Evolutionary conservation across 805 yeast species (phyloP).

Genomic region (Ogataea methylovora): DNA sequence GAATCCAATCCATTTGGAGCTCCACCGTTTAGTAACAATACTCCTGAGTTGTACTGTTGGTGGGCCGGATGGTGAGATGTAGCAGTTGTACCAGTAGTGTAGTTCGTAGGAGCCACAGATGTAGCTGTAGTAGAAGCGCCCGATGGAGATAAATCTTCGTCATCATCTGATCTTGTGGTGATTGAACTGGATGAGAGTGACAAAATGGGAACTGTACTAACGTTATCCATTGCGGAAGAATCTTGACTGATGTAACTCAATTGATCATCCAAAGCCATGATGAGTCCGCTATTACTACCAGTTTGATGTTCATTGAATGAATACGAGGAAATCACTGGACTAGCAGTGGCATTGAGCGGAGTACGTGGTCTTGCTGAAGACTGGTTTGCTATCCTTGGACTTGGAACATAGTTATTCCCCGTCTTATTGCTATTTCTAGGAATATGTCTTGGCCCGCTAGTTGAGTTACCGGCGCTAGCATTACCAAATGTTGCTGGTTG

Average conservation of each 20-base stretch:
- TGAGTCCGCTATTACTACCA: background rate
- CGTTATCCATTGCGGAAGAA: conserved; percentile 22
- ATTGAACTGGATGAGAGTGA: conserved; percentile 36
- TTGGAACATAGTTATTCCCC: background rate
- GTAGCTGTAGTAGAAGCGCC: conserved; percentile 42
- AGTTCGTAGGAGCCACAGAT: conserved; percentile 35
- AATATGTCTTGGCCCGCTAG: no score
- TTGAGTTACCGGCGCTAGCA: conserved; percentile 1
- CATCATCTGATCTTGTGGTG: conserved; percentile 12
- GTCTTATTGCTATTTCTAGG: background rate
- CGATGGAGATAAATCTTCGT: conserved; percentile 6
- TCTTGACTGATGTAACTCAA: conserved; percentile 13
- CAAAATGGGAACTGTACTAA: conserved; percentile 41
- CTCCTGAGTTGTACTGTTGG: conserved; percentile 2
- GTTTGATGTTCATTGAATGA: no score
- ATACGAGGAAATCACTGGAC: no score
- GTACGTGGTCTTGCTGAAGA: background rate
- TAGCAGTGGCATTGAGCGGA: no score
- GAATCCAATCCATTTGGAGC: conserved; percentile 14
- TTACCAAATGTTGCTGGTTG: conserved; percentile 4
- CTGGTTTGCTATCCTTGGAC: background rate
- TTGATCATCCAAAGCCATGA: conserved; percentile 4
- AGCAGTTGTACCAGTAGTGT: conserved; percentile 6
- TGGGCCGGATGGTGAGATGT: conserved; percentile 1
- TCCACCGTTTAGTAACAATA: conserved; percentile 1